Base-by-base conservation (phyloP, 805 yeast genomes). In the Pichia rugopelliculosa region DNA sequence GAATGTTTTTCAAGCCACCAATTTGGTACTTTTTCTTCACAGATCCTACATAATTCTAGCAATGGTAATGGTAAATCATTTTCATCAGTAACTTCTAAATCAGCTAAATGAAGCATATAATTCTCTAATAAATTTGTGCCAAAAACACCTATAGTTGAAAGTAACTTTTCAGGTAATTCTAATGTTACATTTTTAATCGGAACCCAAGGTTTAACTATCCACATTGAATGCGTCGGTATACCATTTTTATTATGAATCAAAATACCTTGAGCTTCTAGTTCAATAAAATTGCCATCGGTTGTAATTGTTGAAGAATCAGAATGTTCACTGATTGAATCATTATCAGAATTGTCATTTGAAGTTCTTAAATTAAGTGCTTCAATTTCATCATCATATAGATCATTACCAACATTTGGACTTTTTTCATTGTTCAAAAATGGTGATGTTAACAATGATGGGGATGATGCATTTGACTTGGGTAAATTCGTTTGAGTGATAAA, bases 1-100 rank as follows among this genome's bases (percentile, higher is more conserved):
- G 91, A 83, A 65, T 93, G 99, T 43, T 82, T 76, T 57, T 91
- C 99, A 36, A 93, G 71, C 84, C 95, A 93, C 99, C 99, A 93
- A 4, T 89, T 85, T 4, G 96, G 96, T n/a, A 89, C 81, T 42
- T 76, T 76, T 26, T 81, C 80, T 59, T 93, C 99, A 66, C 99
- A 93, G 24, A 93, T 89, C 42, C 96, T 75, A 64, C 99, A 93
- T 27, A 93, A 68, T 34, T 86, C 88, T 48, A 80, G 74, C 22
- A 82, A 82, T 1, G 96, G 96, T n/a, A 79, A 75, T 0, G 96
- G 95, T 0, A 87, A 73, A 49, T 73, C 70, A 11, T 67, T 72
- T 57, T 81, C 84, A 54, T 84, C 84, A 3, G 80, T 71, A 15
- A 82, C 71, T 9, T 82, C 87, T 37, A 74, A 62, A 33, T 82